A percentile compares a stretch with the other conserved stretches of the same genome.
Evolutionary conservation across 768 basidiomycete genomes (phyloP).

Genomic region (Serendipita sp.): DNA sequence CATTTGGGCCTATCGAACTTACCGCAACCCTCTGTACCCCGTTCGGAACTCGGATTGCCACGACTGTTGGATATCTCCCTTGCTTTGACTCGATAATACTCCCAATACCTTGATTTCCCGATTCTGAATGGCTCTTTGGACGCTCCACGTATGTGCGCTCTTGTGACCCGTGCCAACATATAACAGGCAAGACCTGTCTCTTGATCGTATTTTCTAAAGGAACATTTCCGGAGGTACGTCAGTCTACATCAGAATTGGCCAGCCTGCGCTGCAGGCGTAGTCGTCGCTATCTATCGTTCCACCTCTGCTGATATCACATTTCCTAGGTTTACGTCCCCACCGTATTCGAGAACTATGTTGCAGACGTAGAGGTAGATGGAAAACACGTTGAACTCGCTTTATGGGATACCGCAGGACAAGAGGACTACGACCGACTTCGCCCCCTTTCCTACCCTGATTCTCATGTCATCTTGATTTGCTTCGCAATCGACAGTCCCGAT

Average conservation of each 20-base stretch:
- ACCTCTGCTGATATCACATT: neutral
- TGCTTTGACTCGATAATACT: neutral
- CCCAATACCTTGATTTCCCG: neutral
- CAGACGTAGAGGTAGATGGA: constrained; percentile 95
- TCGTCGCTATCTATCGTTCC: neutral
- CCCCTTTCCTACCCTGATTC: constrained; percentile 97
- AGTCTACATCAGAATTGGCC: neutral
- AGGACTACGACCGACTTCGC: constrained; percentile 96
- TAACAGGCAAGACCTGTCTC: constrained; percentile 54
- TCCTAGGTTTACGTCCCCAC: constrained; percentile 94
- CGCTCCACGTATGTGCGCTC: constrained; percentile 7
- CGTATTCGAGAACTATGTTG: constrained; percentile 99
- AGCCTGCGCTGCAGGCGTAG: neutral
- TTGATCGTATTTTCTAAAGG: constrained; percentile 95
- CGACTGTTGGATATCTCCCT: neutral
- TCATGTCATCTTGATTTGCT: constrained; percentile 99
- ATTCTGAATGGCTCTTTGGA: neutral
- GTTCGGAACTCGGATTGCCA: neutral
- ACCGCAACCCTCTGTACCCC: neutral
- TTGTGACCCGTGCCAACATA: constrained; percentile 11
- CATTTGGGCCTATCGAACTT: neutral
- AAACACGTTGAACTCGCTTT: constrained; percentile 97
- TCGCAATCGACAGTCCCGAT: constrained; percentile 94
- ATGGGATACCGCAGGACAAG: constrained; percentile 99
- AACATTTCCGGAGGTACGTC: constrained; percentile 77